Evolutionary conservation across 345 rosid species (phyloP), one percentile per base, ranked within the genome.

Genomic region (Rhizophora apiculata): DNA sequence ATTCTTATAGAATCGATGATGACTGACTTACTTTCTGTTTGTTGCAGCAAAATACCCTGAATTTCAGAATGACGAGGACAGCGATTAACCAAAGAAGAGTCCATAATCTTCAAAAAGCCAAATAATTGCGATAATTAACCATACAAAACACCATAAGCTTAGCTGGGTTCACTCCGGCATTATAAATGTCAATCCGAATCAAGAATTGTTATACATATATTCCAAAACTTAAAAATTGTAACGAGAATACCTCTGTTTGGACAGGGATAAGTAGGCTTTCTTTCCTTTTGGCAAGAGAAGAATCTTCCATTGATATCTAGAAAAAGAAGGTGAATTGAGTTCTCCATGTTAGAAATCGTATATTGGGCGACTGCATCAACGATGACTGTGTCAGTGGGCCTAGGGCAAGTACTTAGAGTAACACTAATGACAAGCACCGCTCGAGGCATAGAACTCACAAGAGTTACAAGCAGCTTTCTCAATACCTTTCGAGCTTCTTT

Each of bases 21-120:
- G 11, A 68, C 60, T n/a, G 59, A 72, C 90, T 75, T 68, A 85
- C 94, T 63, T 56, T 82, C 80, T 46, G 80, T 76, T 70, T 82
- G 85, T 21, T 79, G 59, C 34, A 86, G 84, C 13, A 68, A 84
- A 54, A 88, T 68, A 68, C 89, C 83, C 76, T 86, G 91, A 63
- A 86, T 84, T 81, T 88, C 94, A 0, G 86, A 81, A 53, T 83
- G 88, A 80, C 85, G 94, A 4, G 89, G 89, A 71, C 89, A 88
- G 61, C 87, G 88, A 48, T 78, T 76, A 13, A 88, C 72, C 34
- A 81, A 30, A 26, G 59, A 68, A 67, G 82, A 82, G 43, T 85
- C 79, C 58, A 67, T 57, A 52, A 82, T 81, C 94, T 88, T 75
- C 53, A 63, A 60, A 64, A 51, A 39, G 31, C 49, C 4, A 68